Evolutionary conservation across 2,329 filamentous ascomycete genomes (phyloP).

Genomic region (Verticillium nonalfalfae): DNA sequence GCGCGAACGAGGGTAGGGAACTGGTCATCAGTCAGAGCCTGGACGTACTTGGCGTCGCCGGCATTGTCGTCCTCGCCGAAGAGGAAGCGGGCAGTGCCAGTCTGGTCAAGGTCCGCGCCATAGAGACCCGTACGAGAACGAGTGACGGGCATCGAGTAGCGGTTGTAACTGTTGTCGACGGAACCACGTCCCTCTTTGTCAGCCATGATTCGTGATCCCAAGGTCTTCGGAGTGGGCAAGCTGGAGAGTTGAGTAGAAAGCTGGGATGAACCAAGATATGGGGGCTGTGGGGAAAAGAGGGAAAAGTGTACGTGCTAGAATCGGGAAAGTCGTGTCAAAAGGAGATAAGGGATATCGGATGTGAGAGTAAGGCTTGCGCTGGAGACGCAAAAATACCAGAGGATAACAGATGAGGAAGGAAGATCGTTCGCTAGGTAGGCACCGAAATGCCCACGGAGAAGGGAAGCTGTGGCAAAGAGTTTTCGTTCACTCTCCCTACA

Average conservation of each 20-base stretch:
- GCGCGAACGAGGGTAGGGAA: conserved; percentile 79
- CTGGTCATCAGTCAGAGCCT: conserved; percentile 70
- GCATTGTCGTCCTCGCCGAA: conserved; percentile 73
- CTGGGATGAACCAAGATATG: not conserved
- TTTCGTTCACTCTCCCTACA: too few species aligned
- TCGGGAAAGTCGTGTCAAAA: not conserved
- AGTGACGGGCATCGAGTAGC: conserved; percentile 90
- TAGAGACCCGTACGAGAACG: conserved; percentile 61
- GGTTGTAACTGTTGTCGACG: conserved; percentile 58
- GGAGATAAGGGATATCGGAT: not conserved
- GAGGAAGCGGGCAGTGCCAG: conserved; percentile 78
- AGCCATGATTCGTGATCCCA: conserved; percentile 3
- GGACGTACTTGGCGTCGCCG: conserved; percentile 62
- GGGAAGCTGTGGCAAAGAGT: too few species aligned
- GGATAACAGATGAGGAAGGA: too few species aligned
- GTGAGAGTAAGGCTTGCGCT: too few species aligned
- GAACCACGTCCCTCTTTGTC: conserved; percentile 3
- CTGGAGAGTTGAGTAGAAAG: not conserved
- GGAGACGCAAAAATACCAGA: not conserved
- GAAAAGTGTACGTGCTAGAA: too few species aligned
- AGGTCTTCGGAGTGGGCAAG: not conserved
- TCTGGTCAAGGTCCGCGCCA: conserved; percentile 68
- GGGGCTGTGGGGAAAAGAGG: too few species aligned
- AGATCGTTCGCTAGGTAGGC: too few species aligned
- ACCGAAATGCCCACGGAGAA: too few species aligned